Conservation (phyloP, 306 rosid genomes). For the Glycine tomentella region DNA sequence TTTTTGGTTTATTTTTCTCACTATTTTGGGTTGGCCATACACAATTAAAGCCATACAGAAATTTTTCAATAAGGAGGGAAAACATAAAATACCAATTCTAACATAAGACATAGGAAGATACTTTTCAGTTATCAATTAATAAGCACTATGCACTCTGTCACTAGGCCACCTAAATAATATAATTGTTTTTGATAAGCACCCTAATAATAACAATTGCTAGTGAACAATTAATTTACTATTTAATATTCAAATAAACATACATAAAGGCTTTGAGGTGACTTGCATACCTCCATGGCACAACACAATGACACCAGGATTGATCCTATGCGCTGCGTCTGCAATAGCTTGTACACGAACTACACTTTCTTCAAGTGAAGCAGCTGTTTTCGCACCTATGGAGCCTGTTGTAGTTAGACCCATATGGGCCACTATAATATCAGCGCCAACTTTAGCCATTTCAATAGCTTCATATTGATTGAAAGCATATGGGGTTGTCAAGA, state of each 20-base stretch:
- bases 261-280: slow-evolving; percentile 14
- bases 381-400: slow-evolving; percentile 86
- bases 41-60: slow-evolving; percentile 19
- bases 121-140: slow-evolving; percentile 28
- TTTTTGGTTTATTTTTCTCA: background rate
- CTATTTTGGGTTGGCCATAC: background rate
- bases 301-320: slow-evolving; percentile 73
- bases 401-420: slow-evolving; percentile 97
- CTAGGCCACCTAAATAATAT: slow-evolving; percentile 2
- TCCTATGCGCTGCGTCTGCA: slow-evolving; percentile 83
- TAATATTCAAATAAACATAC: slow-evolving; percentile 25
- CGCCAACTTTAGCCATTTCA: slow-evolving; percentile 87
- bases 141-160: slow-evolving; percentile 16
- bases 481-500: slow-evolving; percentile 91
- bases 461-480: slow-evolving; percentile 78
- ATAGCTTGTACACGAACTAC: slow-evolving; percentile 77
- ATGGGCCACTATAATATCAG: slow-evolving; percentile 91
- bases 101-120: slow-evolving; percentile 19
- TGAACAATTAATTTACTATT: slow-evolving; percentile 23
- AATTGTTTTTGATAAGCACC: background rate
- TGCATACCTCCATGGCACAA: slow-evolving; percentile 89
- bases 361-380: slow-evolving; percentile 85
- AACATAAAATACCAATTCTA: slow-evolving; percentile 3
- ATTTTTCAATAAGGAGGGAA: background rate
- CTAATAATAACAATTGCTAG: slow-evolving; percentile 10